Conservation (phyloP, 2,329 filamentous ascomycete genomes). For the Phialemonium atrogriseum region DNA sequence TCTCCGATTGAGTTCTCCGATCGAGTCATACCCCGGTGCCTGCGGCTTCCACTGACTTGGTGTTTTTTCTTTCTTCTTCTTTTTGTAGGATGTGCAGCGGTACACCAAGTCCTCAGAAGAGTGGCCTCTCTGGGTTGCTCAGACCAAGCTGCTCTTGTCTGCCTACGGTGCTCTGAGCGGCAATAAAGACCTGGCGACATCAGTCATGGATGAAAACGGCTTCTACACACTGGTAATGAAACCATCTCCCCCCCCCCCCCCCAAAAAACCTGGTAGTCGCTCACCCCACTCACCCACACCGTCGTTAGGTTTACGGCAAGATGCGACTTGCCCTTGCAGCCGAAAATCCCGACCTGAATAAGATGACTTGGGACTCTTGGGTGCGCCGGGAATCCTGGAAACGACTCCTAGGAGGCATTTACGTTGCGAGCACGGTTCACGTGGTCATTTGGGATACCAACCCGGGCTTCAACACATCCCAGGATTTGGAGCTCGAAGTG, state of each 20-base stretch:
- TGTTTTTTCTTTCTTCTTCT: not conserved
- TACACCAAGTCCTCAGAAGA: conserved; percentile 1
- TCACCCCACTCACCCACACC: not conserved
- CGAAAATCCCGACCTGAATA: not conserved
- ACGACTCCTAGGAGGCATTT: not conserved
- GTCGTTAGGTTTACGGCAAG: not conserved
- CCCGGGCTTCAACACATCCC: conserved; percentile 1
- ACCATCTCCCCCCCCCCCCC: not conserved
- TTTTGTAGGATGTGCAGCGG: not conserved
- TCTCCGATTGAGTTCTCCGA: not conserved
- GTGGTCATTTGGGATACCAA: conserved; percentile 1
- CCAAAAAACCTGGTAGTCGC: no score
- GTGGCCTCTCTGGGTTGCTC: not conserved
- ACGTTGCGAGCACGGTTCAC: conserved; percentile 1
- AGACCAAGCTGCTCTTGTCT: not conserved
- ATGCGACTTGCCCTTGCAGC: not conserved
- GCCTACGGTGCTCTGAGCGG: conserved; percentile 1
- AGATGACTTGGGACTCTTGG: conserved; percentile 1
- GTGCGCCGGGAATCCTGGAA: not conserved
- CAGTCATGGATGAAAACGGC: not conserved
- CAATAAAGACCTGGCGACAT: not conserved
- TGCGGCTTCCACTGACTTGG: not conserved
- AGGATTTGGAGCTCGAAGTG: not conserved
- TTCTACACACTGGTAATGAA: conserved; percentile 1
- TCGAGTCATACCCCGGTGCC: no score